phyloP scores from a whole-genome alignment of 129 eudicot species.

The Ambrosia trifida region DNA sequence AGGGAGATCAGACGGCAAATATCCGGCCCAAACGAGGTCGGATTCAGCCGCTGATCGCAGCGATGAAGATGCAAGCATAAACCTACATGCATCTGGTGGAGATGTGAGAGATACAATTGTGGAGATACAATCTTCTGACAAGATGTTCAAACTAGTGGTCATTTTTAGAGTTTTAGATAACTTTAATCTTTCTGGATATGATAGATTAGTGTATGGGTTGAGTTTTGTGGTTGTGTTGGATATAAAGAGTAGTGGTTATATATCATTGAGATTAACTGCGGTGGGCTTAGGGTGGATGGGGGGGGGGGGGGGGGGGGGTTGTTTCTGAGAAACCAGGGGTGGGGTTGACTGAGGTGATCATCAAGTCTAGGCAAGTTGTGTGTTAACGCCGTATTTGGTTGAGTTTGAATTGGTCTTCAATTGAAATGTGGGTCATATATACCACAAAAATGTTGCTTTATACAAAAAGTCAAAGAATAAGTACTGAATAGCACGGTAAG shows the following conservation, averaged over 20 bases:
- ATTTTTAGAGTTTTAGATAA: not conserved
- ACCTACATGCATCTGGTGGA: slow-evolving; percentile 31
- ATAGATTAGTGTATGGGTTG: too few relatives aligned
- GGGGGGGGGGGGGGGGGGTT: not conserved
- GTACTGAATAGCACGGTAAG: too few relatives aligned
- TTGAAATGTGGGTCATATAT: slow-evolving; percentile 1
- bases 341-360: slow-evolving; percentile 16
- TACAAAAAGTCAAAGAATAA: not conserved
- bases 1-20: slow-evolving; percentile 32
- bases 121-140: slow-evolving; percentile 42
- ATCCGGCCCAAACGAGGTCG: slow-evolving; percentile 24
- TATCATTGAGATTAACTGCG: not conserved
- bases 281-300: not conserved
- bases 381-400: slow-evolving; percentile 1
- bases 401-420: not conserved
- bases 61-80: slow-evolving; percentile 23
- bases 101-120: slow-evolving; percentile 30
- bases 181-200: not conserved
- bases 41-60: slow-evolving; percentile 31
- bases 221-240: not conserved
- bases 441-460: not conserved
- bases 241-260: not conserved
- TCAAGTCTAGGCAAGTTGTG: slow-evolving; percentile 11
- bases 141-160: slow-evolving; percentile 30
- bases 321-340: slow-evolving; percentile 14